Evolutionary conservation across 257 asterid species (phyloP).

Genomic region (Knoxia roxburghii): DNA sequence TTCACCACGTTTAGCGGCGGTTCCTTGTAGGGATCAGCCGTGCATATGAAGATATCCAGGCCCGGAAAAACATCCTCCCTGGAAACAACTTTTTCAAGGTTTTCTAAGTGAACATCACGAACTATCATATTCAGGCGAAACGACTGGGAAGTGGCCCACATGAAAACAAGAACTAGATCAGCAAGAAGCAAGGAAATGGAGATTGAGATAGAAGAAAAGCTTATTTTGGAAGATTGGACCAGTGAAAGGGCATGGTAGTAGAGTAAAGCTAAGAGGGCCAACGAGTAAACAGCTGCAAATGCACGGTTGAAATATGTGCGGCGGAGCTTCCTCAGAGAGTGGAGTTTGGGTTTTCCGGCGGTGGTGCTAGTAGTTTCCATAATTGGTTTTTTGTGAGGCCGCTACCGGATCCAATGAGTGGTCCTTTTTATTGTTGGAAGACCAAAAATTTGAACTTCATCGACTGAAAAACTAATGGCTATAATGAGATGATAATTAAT

Average conservation of each 20-base stretch:
- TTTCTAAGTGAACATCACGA: constrained; percentile 41
- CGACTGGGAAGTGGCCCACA: constrained; percentile 55
- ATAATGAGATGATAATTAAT: too few species aligned
- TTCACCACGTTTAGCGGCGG: constrained; percentile 56
- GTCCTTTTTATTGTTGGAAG: too few species aligned
- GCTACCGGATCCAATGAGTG: too few species aligned
- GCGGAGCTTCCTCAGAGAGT: constrained; percentile 34
- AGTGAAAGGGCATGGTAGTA: constrained; percentile 42
- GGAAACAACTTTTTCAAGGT: constrained; percentile 17
- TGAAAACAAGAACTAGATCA: constrained; percentile 49
- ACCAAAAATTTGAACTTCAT: too few species aligned
- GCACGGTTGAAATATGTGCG: constrained; percentile 57
- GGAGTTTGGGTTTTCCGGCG: constrained; percentile 31
- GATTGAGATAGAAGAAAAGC: constrained; percentile 23
- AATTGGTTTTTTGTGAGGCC: not conserved
- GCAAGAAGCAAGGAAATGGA: constrained; percentile 38
- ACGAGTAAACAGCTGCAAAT: constrained; percentile 45
- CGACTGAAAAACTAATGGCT: too few species aligned
- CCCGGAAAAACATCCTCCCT: constrained; percentile 38
- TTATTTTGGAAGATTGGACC: constrained; percentile 27
- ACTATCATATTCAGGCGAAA: constrained; percentile 58
- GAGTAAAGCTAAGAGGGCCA: constrained; percentile 39
- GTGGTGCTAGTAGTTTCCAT: not conserved
- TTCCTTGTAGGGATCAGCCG: constrained; percentile 74
- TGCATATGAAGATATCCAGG: constrained; percentile 64